Evolutionary conservation across 2,329 filamentous ascomycete species (phyloP), one percentile per base, ranked within the genome.

Genomic region (Thelonectria rubi): DNA sequence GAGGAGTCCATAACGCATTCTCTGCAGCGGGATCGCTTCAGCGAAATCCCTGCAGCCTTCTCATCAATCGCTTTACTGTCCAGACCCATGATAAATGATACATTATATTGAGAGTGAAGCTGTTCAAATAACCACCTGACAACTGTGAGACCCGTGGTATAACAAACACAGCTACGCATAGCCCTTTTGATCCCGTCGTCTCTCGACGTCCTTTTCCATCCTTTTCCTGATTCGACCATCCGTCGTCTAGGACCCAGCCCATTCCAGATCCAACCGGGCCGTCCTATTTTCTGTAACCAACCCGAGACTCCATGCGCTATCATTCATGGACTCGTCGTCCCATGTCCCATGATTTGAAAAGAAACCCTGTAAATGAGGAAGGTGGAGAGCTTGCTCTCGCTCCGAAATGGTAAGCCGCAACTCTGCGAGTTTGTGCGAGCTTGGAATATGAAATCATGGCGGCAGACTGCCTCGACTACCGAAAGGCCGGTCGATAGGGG

Each of bases 401-500:
- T 17, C 39, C 17, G 12, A 42, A 42, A 42, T n/a, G 7, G 10
- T 18, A 17, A 42, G 9, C 21, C 21, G 43, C 21, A 47, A 47
- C 20, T 30, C 21, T 47, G 20, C 12, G 43, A 47, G 43, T 47
- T 47, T 45, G 42, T 45, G 18, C 42, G 42, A 43, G 10, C 17
- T 8, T 24, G 3, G 10, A 20, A 48, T 24, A 30, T 24, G 11
- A 10, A 40, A 18, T 26, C 14, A 24, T 30, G 15, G 43, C 32
- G 43, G 8, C 3, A 14, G 10, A 15, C 18, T 7, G 18, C 24
- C 48, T 15, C 18, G n/a, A 18, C 30, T 55, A 72, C 58, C 70
- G 70, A 59, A 69, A 72, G 3, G 67, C 62, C 52, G 70, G 63
- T 57, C 76, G 72, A 55, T 78, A 84, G 18, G 83, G 82, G 3